Evolutionary conservation across 2,329 filamentous ascomycete species (phyloP).

Genomic region (Myriosclerotinia curreyana): DNA sequence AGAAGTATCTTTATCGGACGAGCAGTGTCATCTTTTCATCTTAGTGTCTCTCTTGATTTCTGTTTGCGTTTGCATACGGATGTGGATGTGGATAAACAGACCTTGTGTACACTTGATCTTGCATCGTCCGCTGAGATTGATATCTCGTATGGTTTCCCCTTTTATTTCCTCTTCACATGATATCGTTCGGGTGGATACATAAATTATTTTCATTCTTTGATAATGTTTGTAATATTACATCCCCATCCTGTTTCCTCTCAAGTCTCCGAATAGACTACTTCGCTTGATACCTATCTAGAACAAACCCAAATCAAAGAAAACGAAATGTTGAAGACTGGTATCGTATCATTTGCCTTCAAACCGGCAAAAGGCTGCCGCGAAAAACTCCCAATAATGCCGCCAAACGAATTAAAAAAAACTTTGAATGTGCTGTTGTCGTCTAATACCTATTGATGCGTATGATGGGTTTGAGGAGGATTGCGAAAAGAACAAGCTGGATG

Average conservation of each 20-base stretch:
- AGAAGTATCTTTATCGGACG: too few species aligned
- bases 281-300: constrained; percentile 43
- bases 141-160: neutral
- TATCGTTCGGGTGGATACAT: neutral
- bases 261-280: constrained; percentile 39
- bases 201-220: neutral
- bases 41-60: too few species aligned
- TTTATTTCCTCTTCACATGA: neutral
- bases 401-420: neutral
- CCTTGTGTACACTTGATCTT: too few species aligned
- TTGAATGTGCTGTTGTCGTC: neutral
- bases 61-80: too few species aligned
- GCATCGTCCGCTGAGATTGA: neutral
- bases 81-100: too few species aligned
- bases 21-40: too few species aligned
- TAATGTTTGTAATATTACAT: neutral
- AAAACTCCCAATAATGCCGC: constrained; percentile 11
- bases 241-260: neutral
- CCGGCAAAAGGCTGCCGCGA: neutral
- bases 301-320: neutral
- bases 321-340: neutral
- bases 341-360: constrained; percentile 11
- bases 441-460: neutral
- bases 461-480: neutral
- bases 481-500: neutral